A percentile compares a stretch with the other conserved stretches of the same genome.
phyloP scores from a whole-genome alignment of 495 filamentous ascomycete genomes.

The Aspergillus taichungensis region DNA sequence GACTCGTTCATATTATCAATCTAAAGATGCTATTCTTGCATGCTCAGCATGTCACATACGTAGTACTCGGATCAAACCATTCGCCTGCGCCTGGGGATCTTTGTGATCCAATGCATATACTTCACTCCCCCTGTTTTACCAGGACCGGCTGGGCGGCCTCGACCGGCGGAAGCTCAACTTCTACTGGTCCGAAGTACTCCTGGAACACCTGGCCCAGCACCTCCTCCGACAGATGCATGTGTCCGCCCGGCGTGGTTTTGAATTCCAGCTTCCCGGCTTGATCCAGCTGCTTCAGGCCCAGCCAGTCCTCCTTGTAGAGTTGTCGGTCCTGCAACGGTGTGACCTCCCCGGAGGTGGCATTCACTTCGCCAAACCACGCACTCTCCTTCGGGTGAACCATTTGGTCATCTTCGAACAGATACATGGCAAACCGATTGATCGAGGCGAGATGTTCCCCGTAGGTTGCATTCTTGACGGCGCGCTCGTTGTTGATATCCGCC shows the following conservation, averaged over 20 bases:
- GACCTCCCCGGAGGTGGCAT: conserved; percentile 52
- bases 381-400: conserved; percentile 88
- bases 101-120: not conserved
- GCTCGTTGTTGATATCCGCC: conserved; percentile 98
- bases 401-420: conserved; percentile 78
- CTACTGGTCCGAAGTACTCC: conserved; percentile 53
- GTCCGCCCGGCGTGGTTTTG: conserved; percentile 55
- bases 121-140: conserved; percentile 14
- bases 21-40: too few species aligned
- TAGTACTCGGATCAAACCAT: not conserved
- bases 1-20: too few species aligned
- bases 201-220: conserved; percentile 57
- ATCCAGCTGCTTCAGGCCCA: conserved; percentile 77
- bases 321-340: conserved; percentile 59
- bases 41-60: too few species aligned
- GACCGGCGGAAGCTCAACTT: conserved; percentile 10
- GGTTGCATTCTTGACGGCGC: conserved; percentile 56
- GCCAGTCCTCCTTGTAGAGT: conserved; percentile 88
- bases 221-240: conserved; percentile 75
- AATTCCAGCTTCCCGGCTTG: conserved; percentile 72
- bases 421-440: conserved; percentile 79
- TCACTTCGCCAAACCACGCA: conserved; percentile 83
- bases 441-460: conserved; percentile 64
- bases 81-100: not conserved
- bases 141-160: conserved; percentile 4